Conservation (phyloP, 805 yeast species). For the Cyberlindnera euphorbiiphila region DNA sequence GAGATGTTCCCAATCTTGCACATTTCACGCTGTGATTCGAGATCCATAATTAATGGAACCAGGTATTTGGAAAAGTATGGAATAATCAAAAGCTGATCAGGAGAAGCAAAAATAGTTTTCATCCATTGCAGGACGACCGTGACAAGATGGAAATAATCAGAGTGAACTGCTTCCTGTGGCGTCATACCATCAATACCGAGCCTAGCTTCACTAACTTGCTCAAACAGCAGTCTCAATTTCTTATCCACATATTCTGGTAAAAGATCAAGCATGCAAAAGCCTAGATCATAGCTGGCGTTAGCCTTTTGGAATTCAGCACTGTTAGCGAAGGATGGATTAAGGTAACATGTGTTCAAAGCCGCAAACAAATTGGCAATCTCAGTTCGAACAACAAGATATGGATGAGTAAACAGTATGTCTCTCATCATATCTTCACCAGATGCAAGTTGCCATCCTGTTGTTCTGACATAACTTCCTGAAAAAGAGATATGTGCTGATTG, state of each 20-base stretch:
- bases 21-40: conserved; percentile 71
- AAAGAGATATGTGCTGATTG: conserved; percentile 60
- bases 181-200: conserved; percentile 30
- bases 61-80: conserved; percentile 49
- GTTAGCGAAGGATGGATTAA: conserved; percentile 38
- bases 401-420: conserved; percentile 49
- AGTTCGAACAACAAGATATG: conserved; percentile 68
- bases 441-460: conserved; percentile 54
- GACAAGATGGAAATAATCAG: conserved; percentile 59
- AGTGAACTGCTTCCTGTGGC: conserved; percentile 54
- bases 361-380: conserved; percentile 57
- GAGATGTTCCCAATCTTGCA: conserved; percentile 63
- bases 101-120: conserved; percentile 47
- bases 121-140: conserved; percentile 65
- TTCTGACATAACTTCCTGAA: conserved; percentile 45
- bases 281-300: conserved; percentile 35
- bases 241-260: conserved; percentile 32
- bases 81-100: conserved; percentile 49
- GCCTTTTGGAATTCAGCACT: conserved; percentile 38
- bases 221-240: conserved; percentile 42
- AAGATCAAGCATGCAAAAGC: conserved; percentile 29
- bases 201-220: conserved; percentile 40
- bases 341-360: conserved; percentile 36
- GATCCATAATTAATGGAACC: conserved; percentile 63
- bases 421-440: conserved; percentile 42